Evolutionary conservation across 2,329 filamentous ascomycete species (phyloP).

Genomic region (Calonectria ilicicola): DNA sequence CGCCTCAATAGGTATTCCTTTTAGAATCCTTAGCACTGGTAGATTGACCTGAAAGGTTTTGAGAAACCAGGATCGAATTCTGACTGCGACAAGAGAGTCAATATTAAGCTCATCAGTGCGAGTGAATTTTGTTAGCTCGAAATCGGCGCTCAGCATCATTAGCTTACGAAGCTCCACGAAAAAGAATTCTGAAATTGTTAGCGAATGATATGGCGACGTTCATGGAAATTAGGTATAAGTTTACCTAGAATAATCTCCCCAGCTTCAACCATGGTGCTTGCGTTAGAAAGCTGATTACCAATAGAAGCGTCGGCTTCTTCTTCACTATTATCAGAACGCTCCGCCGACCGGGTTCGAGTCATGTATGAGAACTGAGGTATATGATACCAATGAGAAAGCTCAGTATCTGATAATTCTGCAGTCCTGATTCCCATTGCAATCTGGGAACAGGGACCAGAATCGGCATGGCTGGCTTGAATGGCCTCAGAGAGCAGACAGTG

Average conservation of each 20-base stretch:
- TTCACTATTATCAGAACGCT: background rate
- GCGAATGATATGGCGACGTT: background rate
- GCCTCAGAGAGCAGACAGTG: background rate
- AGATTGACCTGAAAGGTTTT: conserved; percentile 57
- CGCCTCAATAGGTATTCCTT: conserved; percentile 11
- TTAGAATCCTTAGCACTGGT: conserved; percentile 55
- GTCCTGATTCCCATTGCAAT: background rate
- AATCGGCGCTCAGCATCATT: background rate
- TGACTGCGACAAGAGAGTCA: conserved; percentile 47
- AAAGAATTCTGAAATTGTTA: background rate
- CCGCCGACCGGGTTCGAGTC: background rate
- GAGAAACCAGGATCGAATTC: conserved; percentile 62
- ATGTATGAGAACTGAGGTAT: background rate
- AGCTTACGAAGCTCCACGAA: background rate
- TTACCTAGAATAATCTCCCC: background rate
- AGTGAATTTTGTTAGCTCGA: background rate
- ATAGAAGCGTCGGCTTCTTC: background rate
- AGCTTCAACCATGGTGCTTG: background rate
- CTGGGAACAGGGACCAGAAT: background rate
- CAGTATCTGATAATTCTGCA: background rate
- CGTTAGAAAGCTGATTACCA: background rate
- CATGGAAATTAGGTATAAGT: background rate
- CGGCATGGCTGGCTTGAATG: background rate
- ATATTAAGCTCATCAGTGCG: conserved; percentile 38
- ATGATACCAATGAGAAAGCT: background rate